Percentiles rank a stretch among this genome's conserved stretches.
phyloP scores from a whole-genome alignment of 345 rosid species.

The Murraya koenigii region DNA sequence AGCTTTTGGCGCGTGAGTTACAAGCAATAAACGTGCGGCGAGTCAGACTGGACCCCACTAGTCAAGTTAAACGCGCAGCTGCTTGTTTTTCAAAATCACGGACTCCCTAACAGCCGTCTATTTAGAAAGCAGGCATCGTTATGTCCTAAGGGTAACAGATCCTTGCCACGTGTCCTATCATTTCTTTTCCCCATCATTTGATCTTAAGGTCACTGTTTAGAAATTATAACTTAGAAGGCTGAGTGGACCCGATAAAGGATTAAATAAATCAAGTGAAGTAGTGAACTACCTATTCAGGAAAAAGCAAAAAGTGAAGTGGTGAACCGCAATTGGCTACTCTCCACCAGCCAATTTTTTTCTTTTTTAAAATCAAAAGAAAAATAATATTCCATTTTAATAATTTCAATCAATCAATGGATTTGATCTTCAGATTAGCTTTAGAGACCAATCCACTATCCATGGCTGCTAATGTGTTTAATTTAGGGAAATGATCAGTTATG shows the following conservation, averaged over 20 bases:
- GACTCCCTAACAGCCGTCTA: not conserved
- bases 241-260: not conserved
- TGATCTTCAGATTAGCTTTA: too few relatives aligned
- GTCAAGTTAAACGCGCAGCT: constrained; percentile 10
- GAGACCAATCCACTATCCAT: too few relatives aligned
- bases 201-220: not conserved
- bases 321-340: not conserved
- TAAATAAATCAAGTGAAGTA: not conserved
- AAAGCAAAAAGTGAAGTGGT: too few relatives aligned
- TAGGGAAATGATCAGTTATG: too few relatives aligned
- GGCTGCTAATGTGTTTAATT: too few relatives aligned
- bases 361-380: too few relatives aligned
- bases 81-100: constrained; percentile 7
- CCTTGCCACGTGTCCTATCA: not conserved
- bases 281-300: too few relatives aligned
- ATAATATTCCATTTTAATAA: too few relatives aligned
- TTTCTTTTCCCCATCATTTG: not conserved
- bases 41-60: constrained; percentile 5
- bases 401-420: too few relatives aligned
- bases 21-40: not conserved
- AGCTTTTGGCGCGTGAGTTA: constrained; percentile 3
- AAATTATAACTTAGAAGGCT: too few relatives aligned
- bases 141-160: too few relatives aligned
- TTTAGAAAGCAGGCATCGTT: constrained; percentile 13
- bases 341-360: not conserved